These are phyloP conservation scores for Cucurbitaria berberidis DNA, from an alignment of 2,329 filamentous ascomycete species.

Conservation along the genomic window DNA sequence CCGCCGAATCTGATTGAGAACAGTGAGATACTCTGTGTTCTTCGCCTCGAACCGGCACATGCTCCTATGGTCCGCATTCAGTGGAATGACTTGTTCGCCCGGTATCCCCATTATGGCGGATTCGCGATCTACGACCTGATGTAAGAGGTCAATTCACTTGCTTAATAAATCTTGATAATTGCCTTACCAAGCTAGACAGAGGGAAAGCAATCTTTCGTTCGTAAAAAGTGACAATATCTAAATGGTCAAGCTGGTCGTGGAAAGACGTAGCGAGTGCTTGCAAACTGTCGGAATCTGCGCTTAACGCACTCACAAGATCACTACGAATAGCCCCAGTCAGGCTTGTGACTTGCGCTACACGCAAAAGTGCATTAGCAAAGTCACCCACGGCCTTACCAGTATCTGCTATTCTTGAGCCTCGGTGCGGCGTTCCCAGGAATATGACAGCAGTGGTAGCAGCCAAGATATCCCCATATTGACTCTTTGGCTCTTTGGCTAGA, in stretches of 20 bases:
- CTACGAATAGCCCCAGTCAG: constrained; percentile 17
- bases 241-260: constrained; percentile 11
- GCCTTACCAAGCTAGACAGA: constrained; percentile 21
- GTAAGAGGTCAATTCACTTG: constrained; percentile 5
- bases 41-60: constrained; percentile 28
- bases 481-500: constrained; percentile 22
- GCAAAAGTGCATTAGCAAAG: constrained; percentile 18
- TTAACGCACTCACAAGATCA: constrained; percentile 22
- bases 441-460: constrained; percentile 19
- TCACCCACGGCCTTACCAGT: constrained; percentile 20
- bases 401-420: constrained; percentile 21
- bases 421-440: constrained; percentile 29
- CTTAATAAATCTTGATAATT: not conserved
- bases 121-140: constrained; percentile 25
- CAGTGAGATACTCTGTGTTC: too few relatives aligned
- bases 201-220: constrained; percentile 13
- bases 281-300: constrained; percentile 15
- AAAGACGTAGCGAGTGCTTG: constrained; percentile 18
- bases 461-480: constrained; percentile 16
- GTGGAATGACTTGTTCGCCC: constrained; percentile 21
- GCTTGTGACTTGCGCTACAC: constrained; percentile 12
- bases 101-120: constrained; percentile 28
- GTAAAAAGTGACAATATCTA: constrained; percentile 24
- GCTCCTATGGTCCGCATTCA: constrained; percentile 23
- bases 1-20: too few relatives aligned